phyloP scores from a whole-genome alignment of 306 rosid genomes.

The Spatholobus suberectus region DNA sequence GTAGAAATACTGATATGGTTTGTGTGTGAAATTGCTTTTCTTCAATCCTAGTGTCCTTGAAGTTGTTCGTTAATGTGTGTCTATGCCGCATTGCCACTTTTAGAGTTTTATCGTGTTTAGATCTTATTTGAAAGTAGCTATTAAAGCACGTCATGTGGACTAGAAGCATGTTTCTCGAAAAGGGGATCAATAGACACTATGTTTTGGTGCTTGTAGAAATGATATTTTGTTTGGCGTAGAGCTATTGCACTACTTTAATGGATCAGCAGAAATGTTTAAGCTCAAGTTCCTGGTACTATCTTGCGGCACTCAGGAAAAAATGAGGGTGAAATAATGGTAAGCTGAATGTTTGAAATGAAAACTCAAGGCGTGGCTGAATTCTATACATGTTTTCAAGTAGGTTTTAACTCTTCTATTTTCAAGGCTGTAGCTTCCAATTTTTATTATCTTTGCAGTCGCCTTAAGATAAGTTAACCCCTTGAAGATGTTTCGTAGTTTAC shows the following conservation, averaged over 20 bases:
- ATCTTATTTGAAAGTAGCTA: conserved; percentile 3
- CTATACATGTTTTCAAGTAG: not conserved
- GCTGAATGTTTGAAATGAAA: conserved; percentile 35
- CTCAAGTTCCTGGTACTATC: conserved; percentile 33
- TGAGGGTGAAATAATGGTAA: conserved; percentile 35
- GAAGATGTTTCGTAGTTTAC: conserved; percentile 48
- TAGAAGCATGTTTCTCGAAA: conserved; percentile 23
- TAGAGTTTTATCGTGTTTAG: not conserved
- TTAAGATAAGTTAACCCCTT: conserved; percentile 50
- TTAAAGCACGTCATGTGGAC: conserved; percentile 6
- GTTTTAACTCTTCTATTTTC: conserved; percentile 20
- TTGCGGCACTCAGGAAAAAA: conserved; percentile 27
- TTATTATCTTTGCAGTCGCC: conserved; percentile 40
- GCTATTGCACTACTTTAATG: conserved; percentile 8
- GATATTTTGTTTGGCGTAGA: conserved; percentile 15
- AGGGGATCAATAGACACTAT: conserved; percentile 11
- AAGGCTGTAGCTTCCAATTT: conserved; percentile 49
- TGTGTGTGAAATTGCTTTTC: not conserved
- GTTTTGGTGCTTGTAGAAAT: conserved; percentile 8
- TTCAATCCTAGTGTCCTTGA: not conserved
- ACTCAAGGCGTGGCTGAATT: not conserved
- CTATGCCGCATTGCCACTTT: conserved; percentile 6
- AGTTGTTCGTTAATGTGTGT: not conserved
- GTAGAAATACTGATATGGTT: not conserved
- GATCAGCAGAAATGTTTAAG: conserved; percentile 33